phyloP scores from a whole-genome alignment of 441 rosid species.

The Hypseocharis bilobata region DNA sequence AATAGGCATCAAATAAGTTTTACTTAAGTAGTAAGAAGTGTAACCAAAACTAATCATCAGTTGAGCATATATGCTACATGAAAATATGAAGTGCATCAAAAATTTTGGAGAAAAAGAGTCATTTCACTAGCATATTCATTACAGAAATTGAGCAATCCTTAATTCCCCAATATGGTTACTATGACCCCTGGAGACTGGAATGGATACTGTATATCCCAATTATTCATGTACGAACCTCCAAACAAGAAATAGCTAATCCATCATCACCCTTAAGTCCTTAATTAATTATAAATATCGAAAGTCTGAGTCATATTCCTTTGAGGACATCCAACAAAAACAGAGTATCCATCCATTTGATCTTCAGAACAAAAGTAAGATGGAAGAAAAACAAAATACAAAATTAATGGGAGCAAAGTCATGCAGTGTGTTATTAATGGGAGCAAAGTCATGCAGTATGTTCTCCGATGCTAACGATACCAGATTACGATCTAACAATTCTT shows the following conservation, averaged over 20 bases:
- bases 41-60: not conserved
- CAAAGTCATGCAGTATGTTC: not conserved
- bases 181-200: not conserved
- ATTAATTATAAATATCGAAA: too few species aligned
- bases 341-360: not conserved
- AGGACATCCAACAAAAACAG: not conserved
- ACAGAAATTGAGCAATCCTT: conserved; percentile 2
- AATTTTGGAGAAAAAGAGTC: not conserved
- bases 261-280: too few species aligned
- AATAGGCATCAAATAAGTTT: conserved; percentile 29
- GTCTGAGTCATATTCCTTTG: not conserved
- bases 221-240: not conserved
- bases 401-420: not conserved
- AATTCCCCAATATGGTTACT: not conserved
- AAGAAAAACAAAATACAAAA: not conserved
- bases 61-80: not conserved
- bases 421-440: not conserved
- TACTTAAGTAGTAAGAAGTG: conserved; percentile 2
- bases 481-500: not conserved
- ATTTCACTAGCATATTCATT: too few species aligned
- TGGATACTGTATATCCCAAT: not conserved
- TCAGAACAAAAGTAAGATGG: not conserved
- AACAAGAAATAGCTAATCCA: conserved; percentile 1
- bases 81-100: not conserved
- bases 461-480: not conserved